These are phyloP conservation scores for Chlamydomonas schloesseri DNA, from an alignment of 139 green algal species.

Conservation along the genomic window DNA sequence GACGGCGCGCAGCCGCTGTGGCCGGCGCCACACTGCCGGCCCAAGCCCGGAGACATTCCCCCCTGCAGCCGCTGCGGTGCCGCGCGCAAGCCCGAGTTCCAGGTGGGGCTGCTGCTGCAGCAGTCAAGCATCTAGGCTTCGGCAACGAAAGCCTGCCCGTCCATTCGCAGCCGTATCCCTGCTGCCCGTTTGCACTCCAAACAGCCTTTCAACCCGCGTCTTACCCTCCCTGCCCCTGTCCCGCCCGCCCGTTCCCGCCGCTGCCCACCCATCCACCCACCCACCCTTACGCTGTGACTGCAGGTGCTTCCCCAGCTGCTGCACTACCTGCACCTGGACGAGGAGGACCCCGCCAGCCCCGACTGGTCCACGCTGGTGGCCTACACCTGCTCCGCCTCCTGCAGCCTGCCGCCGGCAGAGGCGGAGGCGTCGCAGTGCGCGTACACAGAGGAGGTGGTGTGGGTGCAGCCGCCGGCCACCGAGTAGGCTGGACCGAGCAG, in stretches of 20 bases:
- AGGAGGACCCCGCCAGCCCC: constrained; percentile 62
- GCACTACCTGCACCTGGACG: constrained; percentile 72
- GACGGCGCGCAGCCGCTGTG: constrained; percentile 74
- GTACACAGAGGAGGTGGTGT: constrained; percentile 74
- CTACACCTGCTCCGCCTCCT: constrained; percentile 79
- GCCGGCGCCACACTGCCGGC: constrained; percentile 58
- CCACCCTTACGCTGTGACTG: too few species aligned
- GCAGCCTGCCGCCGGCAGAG: constrained; percentile 28
- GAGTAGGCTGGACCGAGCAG: background rate
- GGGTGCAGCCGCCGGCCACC: constrained; percentile 61
- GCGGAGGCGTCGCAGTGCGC: background rate
- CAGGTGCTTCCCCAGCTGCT: constrained; percentile 84
- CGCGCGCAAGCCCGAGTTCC: constrained; percentile 81
- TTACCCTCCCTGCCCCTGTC: too few species aligned
- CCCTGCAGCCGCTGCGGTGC: constrained; percentile 71
- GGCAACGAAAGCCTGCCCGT: too few species aligned
- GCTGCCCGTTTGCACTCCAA: too few species aligned
- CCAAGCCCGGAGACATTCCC: constrained; percentile 61
- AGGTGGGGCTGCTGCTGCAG: constrained; percentile 69
- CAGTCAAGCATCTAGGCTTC: too few species aligned
- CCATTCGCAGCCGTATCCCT: too few species aligned
- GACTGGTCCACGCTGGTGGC: constrained; percentile 84
- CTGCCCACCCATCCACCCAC: background rate
- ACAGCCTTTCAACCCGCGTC: too few species aligned
- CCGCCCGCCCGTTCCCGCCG: too few species aligned